Evolutionary conservation across 2,329 filamentous ascomycete species (phyloP).

Genomic region (Fusarium sarcochroum): DNA sequence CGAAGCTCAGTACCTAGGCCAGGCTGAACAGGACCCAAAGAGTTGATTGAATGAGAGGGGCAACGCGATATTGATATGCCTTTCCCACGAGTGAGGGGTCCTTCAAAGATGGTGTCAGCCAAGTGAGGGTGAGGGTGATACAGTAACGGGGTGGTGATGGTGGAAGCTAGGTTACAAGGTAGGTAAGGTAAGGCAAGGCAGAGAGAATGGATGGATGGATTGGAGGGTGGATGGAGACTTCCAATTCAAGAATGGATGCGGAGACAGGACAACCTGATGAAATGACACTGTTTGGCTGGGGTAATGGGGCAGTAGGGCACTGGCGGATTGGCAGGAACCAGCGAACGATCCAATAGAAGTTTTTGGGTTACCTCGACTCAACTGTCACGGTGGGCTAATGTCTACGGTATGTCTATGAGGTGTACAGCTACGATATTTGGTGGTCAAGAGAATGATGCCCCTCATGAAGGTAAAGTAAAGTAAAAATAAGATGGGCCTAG

Average conservation of each 20-base stretch:
- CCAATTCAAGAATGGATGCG: conserved; percentile 24
- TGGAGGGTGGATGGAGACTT: conserved; percentile 17
- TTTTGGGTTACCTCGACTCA: conserved; percentile 36
- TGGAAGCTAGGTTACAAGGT: conserved; percentile 17
- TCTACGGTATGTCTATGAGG: background rate
- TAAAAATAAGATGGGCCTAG: conserved; percentile 8
- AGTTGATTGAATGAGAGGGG: conserved; percentile 24
- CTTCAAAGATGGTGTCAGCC: conserved; percentile 40
- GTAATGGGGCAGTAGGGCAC: conserved; percentile 24
- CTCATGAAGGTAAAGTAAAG: conserved; percentile 9
- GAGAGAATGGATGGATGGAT: conserved; percentile 1
- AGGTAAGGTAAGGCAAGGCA: conserved; percentile 11
- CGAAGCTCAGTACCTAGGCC: conserved; percentile 21
- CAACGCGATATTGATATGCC: conserved; percentile 44
- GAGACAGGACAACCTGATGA: conserved; percentile 10
- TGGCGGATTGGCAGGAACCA: conserved; percentile 24
- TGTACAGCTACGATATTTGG: conserved; percentile 8
- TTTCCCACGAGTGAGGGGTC: conserved; percentile 30
- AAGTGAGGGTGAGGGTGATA: conserved; percentile 34
- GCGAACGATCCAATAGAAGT: conserved; percentile 32
- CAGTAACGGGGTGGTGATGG: conserved; percentile 28
- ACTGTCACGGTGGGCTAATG: conserved; percentile 39
- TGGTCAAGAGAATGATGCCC: conserved; percentile 13
- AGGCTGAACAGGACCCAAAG: conserved; percentile 8
- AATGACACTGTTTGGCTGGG: conserved; percentile 1